These are phyloP conservation scores for Penicillium sp. DNA, from an alignment of 2,329 filamentous ascomycete species.

Conservation along the genomic window DNA sequence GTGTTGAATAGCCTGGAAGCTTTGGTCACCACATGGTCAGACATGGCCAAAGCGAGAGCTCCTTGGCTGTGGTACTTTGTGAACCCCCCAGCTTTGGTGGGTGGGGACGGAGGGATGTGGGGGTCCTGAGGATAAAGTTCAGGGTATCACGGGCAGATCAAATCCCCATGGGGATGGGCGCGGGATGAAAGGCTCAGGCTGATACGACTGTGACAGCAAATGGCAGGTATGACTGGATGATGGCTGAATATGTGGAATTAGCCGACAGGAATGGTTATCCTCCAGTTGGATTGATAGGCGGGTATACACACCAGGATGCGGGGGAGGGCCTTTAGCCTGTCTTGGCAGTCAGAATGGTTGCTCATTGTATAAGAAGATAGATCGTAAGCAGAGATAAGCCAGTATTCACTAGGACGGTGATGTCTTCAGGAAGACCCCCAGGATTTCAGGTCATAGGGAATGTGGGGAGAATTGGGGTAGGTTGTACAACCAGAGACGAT, in stretches of 20 bases:
- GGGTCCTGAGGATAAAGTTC: constrained; percentile 10
- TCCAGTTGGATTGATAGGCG: neutral
- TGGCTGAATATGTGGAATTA: constrained; percentile 1
- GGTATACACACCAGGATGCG: neutral
- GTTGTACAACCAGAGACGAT: neutral
- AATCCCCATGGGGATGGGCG: constrained; percentile 1
- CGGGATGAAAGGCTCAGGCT: neutral
- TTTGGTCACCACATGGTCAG: constrained; percentile 5
- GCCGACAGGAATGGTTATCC: neutral
- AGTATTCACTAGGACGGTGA: neutral
- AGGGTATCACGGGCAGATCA: neutral
- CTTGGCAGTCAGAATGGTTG: constrained; percentile 6
- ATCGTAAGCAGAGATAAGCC: constrained; percentile 16
- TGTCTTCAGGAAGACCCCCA: too few species aligned
- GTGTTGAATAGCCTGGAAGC: neutral
- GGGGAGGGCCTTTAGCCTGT: neutral
- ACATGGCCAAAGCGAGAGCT: neutral
- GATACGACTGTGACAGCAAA: neutral
- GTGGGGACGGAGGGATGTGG: constrained; percentile 13
- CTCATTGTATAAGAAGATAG: neutral
- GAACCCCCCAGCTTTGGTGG: constrained; percentile 1
- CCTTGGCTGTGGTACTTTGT: neutral
- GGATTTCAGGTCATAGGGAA: neutral
- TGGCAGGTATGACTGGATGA: neutral
- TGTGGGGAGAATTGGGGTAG: neutral